Evolutionary conservation across 768 basidiomycete genomes (phyloP).

Genomic region (Omphalotus guepiniiformis): DNA sequence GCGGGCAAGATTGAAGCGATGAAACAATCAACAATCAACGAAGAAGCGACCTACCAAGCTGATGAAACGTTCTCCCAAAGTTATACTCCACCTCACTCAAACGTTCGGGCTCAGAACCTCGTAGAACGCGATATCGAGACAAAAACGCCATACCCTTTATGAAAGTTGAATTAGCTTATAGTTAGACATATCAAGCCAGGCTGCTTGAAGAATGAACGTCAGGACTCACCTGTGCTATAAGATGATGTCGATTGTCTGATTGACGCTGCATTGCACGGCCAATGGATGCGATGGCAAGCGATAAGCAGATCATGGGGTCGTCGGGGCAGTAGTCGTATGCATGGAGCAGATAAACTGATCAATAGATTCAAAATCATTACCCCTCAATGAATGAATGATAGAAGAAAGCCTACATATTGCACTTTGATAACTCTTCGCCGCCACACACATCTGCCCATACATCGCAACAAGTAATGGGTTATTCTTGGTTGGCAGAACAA

Average conservation of each 20-base stretch:
- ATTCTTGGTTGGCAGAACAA: conserved; percentile 58
- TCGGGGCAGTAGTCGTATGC: conserved; percentile 82
- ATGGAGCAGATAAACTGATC: conserved; percentile 79
- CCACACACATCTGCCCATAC: conserved; percentile 83
- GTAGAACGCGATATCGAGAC: conserved; percentile 69
- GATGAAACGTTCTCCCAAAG: conserved; percentile 88
- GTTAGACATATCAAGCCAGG: background rate
- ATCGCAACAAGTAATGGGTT: conserved; percentile 68
- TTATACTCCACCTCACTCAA: conserved; percentile 88
- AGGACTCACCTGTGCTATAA: conserved; percentile 58
- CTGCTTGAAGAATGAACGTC: background rate
- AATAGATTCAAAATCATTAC: background rate
- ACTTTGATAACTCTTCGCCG: conserved; percentile 84
- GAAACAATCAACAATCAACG: background rate
- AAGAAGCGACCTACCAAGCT: conserved; percentile 57
- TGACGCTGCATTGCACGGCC: conserved; percentile 93
- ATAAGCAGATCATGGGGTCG: conserved; percentile 83
- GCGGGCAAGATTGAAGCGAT: background rate
- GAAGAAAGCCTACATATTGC: conserved; percentile 70
- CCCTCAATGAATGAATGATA: background rate
- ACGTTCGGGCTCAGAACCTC: conserved; percentile 37
- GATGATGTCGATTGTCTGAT: conserved; percentile 89
- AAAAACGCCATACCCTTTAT: conserved; percentile 82
- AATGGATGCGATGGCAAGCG: conserved; percentile 78
- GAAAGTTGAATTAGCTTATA: background rate